phyloP scores from a whole-genome alignment of 2,329 filamentous ascomycete genomes.

The Neonectria punicea region DNA sequence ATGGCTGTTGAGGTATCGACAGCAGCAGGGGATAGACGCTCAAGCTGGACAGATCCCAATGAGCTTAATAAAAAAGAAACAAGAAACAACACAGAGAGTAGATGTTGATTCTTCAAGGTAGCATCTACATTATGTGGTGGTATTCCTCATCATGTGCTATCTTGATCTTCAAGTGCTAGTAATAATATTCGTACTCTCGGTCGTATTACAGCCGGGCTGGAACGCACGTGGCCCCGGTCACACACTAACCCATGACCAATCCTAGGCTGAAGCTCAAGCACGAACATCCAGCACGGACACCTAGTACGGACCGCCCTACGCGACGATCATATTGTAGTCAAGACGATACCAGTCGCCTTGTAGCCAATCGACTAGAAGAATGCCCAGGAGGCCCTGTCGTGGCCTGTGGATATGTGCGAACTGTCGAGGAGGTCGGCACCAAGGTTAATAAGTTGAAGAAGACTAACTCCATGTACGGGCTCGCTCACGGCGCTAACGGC shows the following conservation, averaged over 20 bases:
- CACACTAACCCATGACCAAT: slow-evolving; percentile 28
- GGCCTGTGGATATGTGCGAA: too few relatives aligned
- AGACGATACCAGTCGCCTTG: too few relatives aligned
- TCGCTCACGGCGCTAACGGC: too few relatives aligned
- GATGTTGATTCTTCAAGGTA: not conserved
- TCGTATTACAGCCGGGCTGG: slow-evolving; percentile 33
- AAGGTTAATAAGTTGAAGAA: too few relatives aligned
- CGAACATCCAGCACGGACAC: slow-evolving; percentile 18
- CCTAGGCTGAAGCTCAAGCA: slow-evolving; percentile 24
- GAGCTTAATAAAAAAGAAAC: not conserved
- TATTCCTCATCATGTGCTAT: slow-evolving; percentile 22
- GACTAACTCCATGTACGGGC: too few relatives aligned
- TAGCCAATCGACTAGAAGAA: too few relatives aligned
- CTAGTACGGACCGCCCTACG: too few relatives aligned
- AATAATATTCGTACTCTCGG: not conserved
- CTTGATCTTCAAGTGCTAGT: slow-evolving; percentile 12
- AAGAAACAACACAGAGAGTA: not conserved
- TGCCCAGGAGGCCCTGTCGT: too few relatives aligned
- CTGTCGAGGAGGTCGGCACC: too few relatives aligned
- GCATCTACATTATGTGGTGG: not conserved
- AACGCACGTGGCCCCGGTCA: slow-evolving; percentile 36
- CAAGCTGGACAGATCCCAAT: not conserved
- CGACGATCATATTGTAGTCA: too few relatives aligned
- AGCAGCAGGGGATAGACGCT: not conserved
- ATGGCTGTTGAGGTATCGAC: slow-evolving; percentile 9